These are phyloP conservation scores for Debaryomyces coudertii DNA, from an alignment of 1,139 yeast genomes.

Conservation along the genomic window DNA sequence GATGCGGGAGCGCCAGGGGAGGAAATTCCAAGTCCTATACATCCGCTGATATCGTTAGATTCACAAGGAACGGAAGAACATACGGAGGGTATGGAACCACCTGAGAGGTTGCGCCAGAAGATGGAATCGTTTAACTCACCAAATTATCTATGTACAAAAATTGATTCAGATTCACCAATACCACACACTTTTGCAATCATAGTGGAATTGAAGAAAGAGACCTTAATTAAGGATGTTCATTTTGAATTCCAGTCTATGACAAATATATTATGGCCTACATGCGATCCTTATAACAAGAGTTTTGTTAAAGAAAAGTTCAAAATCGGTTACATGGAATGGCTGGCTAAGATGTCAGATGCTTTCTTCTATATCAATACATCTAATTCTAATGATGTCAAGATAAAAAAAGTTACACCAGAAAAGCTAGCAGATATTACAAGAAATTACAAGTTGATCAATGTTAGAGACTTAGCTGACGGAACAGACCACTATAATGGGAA, in stretches of 20 bases:
- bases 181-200: conserved; percentile 53
- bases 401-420: conserved; percentile 33
- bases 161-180: conserved; percentile 46
- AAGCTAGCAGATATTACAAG: conserved; percentile 43
- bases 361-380: conserved; percentile 48
- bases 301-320: conserved; percentile 50
- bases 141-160: conserved; percentile 43
- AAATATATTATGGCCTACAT: conserved; percentile 56
- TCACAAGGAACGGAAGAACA: conserved; percentile 4
- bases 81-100: conserved; percentile 16
- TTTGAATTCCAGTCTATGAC: conserved; percentile 39
- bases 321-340: conserved; percentile 55
- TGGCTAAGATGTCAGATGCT: conserved; percentile 43
- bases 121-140: conserved; percentile 36
- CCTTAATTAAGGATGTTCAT: conserved; percentile 31
- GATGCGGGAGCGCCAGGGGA: not conserved
- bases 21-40: not conserved
- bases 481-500: conserved; percentile 15
- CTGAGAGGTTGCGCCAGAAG: conserved; percentile 19
- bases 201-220: conserved; percentile 42
- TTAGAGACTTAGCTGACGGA: conserved; percentile 24
- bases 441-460: conserved; percentile 33
- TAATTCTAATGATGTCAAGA: conserved; percentile 39
- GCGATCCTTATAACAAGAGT: conserved; percentile 51
- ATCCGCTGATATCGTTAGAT: not conserved